These are phyloP conservation scores for Mycothermus thermophilus DNA, from an alignment of 495 filamentous ascomycete species.

Conservation along the genomic window DNA sequence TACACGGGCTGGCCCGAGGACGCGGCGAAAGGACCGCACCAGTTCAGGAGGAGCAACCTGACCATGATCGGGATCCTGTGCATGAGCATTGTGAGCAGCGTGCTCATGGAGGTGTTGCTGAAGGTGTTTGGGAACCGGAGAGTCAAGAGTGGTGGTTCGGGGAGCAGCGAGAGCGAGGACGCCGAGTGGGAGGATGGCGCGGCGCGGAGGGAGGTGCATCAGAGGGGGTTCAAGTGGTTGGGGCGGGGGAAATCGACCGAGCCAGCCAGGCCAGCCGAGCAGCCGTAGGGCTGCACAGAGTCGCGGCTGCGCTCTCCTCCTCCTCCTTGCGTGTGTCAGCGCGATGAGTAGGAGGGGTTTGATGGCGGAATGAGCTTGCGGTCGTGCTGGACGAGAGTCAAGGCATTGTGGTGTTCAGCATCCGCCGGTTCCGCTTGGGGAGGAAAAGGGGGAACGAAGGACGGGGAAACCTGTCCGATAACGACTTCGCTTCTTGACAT, in stretches of 20 bases:
- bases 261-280: background rate
- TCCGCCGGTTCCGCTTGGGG: background rate
- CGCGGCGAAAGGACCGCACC: constrained; percentile 46
- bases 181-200: constrained; percentile 56
- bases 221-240: constrained; percentile 53
- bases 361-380: constrained; percentile 4
- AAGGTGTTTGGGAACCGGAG: constrained; percentile 46
- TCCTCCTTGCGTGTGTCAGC: too few species aligned
- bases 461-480: background rate
- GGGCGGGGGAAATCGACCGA: constrained; percentile 27
- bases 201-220: constrained; percentile 49
- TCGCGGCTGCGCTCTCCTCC: too few species aligned
- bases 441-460: background rate
- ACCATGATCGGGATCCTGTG: constrained; percentile 79
- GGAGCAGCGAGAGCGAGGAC: constrained; percentile 30
- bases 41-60: constrained; percentile 72
- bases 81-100: constrained; percentile 57
- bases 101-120: constrained; percentile 52
- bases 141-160: constrained; percentile 20
- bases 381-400: constrained; percentile 6
- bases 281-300: background rate
- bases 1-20: constrained; percentile 77
- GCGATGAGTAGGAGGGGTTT: too few species aligned
- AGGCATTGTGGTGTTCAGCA: too few species aligned
- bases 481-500: constrained; percentile 13